Conservation (phyloP, 495 filamentous ascomycete genomes). For the Neurospora terricola region DNA sequence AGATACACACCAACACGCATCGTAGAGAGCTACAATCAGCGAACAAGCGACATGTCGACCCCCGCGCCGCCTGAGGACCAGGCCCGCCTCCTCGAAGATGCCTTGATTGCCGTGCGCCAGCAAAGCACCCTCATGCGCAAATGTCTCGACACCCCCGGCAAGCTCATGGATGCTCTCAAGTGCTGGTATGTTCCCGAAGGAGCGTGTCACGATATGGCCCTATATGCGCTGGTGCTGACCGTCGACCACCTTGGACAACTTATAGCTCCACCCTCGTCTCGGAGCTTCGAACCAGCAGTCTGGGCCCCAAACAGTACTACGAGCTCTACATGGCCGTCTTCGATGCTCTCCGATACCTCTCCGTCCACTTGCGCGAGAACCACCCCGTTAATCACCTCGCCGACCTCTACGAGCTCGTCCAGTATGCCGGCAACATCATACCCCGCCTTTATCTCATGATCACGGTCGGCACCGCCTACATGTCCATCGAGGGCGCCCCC, state of each 20-base stretch:
- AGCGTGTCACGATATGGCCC: not conserved
- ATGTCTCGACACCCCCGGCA: conserved; percentile 92
- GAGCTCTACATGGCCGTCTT: conserved; percentile 99
- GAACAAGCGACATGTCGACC: conserved; percentile 38
- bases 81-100: conserved; percentile 91
- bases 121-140: conserved; percentile 94
- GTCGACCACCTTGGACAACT: not conserved
- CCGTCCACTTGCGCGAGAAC: conserved; percentile 90
- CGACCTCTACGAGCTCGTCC: conserved; percentile 96
- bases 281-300: conserved; percentile 87
- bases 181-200: conserved; percentile 63
- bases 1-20: not conserved
- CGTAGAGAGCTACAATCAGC: not conserved
- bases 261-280: conserved; percentile 90
- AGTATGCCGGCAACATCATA: conserved; percentile 97
- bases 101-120: conserved; percentile 88
- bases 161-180: conserved; percentile 99
- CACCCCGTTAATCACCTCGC: conserved; percentile 97
- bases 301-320: conserved; percentile 98
- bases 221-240: not conserved
- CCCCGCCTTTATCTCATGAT: conserved; percentile 97
- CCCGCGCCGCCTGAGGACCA: conserved; percentile 77
- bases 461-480: conserved; percentile 96
- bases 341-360: conserved; percentile 93
- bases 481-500: conserved; percentile 95